phyloP scores from a whole-genome alignment of 345 rosid genomes.

The Mangifera indica region DNA sequence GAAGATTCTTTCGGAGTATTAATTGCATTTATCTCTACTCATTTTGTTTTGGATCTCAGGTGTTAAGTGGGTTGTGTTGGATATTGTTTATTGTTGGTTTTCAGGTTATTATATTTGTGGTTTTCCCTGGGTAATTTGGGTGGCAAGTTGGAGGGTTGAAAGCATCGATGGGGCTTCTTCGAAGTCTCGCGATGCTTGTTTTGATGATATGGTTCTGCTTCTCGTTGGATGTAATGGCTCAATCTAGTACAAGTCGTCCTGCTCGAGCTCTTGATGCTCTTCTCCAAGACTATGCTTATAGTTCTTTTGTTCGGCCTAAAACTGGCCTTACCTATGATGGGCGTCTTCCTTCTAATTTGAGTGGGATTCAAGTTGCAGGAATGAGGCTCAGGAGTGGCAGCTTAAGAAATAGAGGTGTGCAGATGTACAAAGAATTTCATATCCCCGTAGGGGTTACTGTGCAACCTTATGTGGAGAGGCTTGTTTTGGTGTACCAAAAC shows the following conservation, averaged over 20 bases:
- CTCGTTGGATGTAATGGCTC: conserved; percentile 37
- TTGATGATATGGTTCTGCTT: conserved; percentile 27
- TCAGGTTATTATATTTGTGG: conserved; percentile 14
- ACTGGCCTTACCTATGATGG: conserved; percentile 70
- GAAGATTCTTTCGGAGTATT: conserved; percentile 13
- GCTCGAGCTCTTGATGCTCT: conserved; percentile 67
- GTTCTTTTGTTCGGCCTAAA: conserved; percentile 61
- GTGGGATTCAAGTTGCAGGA: conserved; percentile 67
- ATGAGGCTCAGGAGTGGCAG: conserved; percentile 91
- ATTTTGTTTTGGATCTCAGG: conserved; percentile 18
- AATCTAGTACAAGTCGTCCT: conserved; percentile 23
- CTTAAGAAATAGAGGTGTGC: conserved; percentile 56
- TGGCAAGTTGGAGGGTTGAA: conserved; percentile 24
- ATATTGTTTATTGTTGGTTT: conserved; percentile 6
- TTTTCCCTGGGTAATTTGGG: conserved; percentile 18
- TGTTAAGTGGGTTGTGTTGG: conserved; percentile 3
- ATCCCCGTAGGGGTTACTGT: conserved; percentile 54
- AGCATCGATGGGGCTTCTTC: conserved; percentile 66
- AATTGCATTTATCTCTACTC: not conserved
- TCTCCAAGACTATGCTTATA: conserved; percentile 82
- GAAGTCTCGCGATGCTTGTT: conserved; percentile 54
- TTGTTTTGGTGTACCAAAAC: conserved; percentile 85
- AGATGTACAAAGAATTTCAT: conserved; percentile 50
- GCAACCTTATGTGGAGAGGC: conserved; percentile 70
- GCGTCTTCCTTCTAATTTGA: conserved; percentile 58